Evolutionary conservation across 1,139 yeast species (phyloP).

Genomic region (Suhomyces choctaworum): DNA sequence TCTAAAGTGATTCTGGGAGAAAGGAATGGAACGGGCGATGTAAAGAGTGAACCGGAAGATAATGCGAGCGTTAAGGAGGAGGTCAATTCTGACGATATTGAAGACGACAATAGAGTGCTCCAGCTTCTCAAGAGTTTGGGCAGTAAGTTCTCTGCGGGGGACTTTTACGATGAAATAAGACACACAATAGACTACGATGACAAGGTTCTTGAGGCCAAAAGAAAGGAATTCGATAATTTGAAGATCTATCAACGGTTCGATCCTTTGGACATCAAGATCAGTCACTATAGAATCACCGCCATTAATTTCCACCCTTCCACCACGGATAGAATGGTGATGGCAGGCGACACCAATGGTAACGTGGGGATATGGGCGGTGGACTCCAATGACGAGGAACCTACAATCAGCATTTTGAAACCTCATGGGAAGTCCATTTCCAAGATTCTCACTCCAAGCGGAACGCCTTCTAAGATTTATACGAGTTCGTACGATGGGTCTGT

Average conservation of each 20-base stretch:
- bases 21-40: slow-evolving; percentile 1
- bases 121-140: slow-evolving; percentile 47
- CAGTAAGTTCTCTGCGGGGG: slow-evolving; percentile 71
- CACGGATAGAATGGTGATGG: slow-evolving; percentile 64
- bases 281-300: slow-evolving; percentile 72
- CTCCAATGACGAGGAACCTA: slow-evolving; percentile 42
- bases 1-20: slow-evolving; percentile 22
- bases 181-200: slow-evolving; percentile 30
- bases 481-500: slow-evolving; percentile 88
- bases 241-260: slow-evolving; percentile 55
- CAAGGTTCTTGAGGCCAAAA: slow-evolving; percentile 41
- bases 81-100: slow-evolving; percentile 22
- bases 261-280: slow-evolving; percentile 71
- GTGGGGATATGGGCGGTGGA: slow-evolving; percentile 89
- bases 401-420: slow-evolving; percentile 60
- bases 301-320: slow-evolving; percentile 74
- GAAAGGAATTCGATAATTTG: slow-evolving; percentile 55
- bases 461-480: slow-evolving; percentile 59
- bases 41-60: not conserved
- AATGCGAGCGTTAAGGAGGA: slow-evolving; percentile 4
- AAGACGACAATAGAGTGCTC: slow-evolving; percentile 36
- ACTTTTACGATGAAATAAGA: slow-evolving; percentile 60
- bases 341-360: slow-evolving; percentile 85
- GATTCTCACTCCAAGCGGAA: slow-evolving; percentile 52
- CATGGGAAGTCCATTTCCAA: slow-evolving; percentile 76